Evolutionary conservation across 148 eudicot species (phyloP).

Genomic region (Talinum fruticosum): DNA sequence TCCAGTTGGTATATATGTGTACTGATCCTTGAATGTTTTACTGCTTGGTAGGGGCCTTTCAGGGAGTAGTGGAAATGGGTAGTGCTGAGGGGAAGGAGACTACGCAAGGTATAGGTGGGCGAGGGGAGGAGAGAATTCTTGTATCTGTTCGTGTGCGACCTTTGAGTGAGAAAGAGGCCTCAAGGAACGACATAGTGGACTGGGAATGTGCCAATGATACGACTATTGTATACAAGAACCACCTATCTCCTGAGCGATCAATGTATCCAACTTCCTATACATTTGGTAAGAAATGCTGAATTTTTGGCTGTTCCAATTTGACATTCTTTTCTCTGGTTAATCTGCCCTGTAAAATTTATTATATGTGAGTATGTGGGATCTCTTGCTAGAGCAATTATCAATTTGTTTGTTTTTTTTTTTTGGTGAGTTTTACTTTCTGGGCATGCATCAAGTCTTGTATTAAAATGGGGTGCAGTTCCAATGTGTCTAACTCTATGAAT

Average conservation of each 20-base stretch:
- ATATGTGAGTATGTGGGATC: too few species aligned
- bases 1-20: background rate
- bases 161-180: slow-evolving; percentile 72
- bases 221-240: slow-evolving; percentile 65
- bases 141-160: slow-evolving; percentile 95
- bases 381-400: too few species aligned
- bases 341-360: too few species aligned
- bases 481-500: background rate
- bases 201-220: slow-evolving; percentile 79
- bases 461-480: background rate
- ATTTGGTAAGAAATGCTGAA: slow-evolving; percentile 58
- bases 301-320: background rate
- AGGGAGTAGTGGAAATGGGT: slow-evolving; percentile 28
- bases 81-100: slow-evolving; percentile 35
- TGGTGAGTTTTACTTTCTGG: too few species aligned
- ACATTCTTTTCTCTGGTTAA: background rate
- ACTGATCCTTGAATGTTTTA: slow-evolving; percentile 4
- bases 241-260: slow-evolving; percentile 58
- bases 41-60: background rate
- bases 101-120: slow-evolving; percentile 22
- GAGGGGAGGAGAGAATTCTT: slow-evolving; percentile 63
- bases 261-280: slow-evolving; percentile 79
- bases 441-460: background rate
- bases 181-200: slow-evolving; percentile 64
- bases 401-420: too few species aligned